These are phyloP conservation scores for Ajuga chamaepitys DNA, from an alignment of 257 asterid species.

Conservation along the genomic window DNA sequence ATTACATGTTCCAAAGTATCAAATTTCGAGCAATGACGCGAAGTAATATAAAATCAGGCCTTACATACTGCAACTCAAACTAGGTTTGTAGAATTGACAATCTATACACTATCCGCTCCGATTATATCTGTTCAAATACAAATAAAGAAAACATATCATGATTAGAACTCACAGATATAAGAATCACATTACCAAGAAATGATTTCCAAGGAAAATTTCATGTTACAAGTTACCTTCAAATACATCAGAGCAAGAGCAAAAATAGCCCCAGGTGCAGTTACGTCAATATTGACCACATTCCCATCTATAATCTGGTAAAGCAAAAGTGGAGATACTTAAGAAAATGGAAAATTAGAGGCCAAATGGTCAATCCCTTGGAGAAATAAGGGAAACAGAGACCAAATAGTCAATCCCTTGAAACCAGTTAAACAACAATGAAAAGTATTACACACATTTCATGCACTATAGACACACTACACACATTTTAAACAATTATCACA, in stretches of 20 bases:
- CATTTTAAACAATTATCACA: too few species aligned
- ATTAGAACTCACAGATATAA: conserved; percentile 7
- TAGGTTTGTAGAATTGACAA: conserved; percentile 75
- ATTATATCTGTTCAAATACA: conserved; percentile 61
- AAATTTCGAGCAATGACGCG: conserved; percentile 87
- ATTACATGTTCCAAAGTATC: conserved; percentile 92
- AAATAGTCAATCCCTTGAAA: too few species aligned
- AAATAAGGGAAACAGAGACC: too few species aligned
- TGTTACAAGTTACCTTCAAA: conserved; percentile 60
- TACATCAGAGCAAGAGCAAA: conserved; percentile 81
- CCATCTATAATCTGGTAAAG: conserved; percentile 59
- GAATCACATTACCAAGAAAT: not conserved
- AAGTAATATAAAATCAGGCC: conserved; percentile 94
- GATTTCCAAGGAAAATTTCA: conserved; percentile 4
- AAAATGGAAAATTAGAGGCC: conserved; percentile 10
- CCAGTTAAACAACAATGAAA: too few species aligned
- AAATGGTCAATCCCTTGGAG: not conserved
- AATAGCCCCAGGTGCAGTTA: conserved; percentile 94
- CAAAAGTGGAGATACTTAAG: conserved; percentile 18
- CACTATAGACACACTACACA: conserved; percentile 1
- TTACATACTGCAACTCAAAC: conserved; percentile 82
- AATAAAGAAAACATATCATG: conserved; percentile 7
- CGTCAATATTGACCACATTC: conserved; percentile 65
- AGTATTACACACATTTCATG: not conserved
- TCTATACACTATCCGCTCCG: conserved; percentile 70